phyloP scores from a whole-genome alignment of 2,329 filamentous ascomycete genomes.

The Chaetomium strumarium region DNA sequence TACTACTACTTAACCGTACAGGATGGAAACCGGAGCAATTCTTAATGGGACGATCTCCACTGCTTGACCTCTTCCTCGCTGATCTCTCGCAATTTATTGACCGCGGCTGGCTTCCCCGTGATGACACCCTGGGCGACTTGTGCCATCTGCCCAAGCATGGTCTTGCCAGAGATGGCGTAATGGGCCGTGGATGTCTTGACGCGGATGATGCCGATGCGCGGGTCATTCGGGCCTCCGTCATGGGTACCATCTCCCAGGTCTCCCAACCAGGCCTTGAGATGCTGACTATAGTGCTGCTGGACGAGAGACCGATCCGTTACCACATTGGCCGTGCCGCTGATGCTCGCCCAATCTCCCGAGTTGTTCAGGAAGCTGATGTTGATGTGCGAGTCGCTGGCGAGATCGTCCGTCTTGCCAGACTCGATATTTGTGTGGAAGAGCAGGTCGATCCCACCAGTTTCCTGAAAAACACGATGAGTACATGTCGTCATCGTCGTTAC shows the following conservation, averaged over 20 bases:
- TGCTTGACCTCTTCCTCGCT: slow-evolving; percentile 58
- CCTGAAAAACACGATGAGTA: slow-evolving; percentile 44
- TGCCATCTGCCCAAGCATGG: slow-evolving; percentile 55
- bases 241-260: slow-evolving; percentile 79
- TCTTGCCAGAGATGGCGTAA: slow-evolving; percentile 61
- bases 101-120: slow-evolving; percentile 62
- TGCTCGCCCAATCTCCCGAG: slow-evolving; percentile 78
- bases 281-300: slow-evolving; percentile 67
- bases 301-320: slow-evolving; percentile 63
- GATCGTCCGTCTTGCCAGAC: slow-evolving; percentile 79
- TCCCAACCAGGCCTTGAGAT: slow-evolving; percentile 78
- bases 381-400: slow-evolving; percentile 64
- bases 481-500: not conserved
- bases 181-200: slow-evolving; percentile 67
- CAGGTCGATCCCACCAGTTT: slow-evolving; percentile 71
- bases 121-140: slow-evolving; percentile 72
- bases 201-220: slow-evolving; percentile 74
- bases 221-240: slow-evolving; percentile 75
- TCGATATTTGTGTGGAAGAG: slow-evolving; percentile 91
- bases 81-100: slow-evolving; percentile 74
- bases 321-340: slow-evolving; percentile 67
- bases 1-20: not conserved
- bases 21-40: not conserved
- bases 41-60: slow-evolving; percentile 43
- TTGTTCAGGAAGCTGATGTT: slow-evolving; percentile 76